Base-by-base conservation (phyloP, 2,329 filamentous ascomycete genomes). In the Shiraia bambusicola region DNA sequence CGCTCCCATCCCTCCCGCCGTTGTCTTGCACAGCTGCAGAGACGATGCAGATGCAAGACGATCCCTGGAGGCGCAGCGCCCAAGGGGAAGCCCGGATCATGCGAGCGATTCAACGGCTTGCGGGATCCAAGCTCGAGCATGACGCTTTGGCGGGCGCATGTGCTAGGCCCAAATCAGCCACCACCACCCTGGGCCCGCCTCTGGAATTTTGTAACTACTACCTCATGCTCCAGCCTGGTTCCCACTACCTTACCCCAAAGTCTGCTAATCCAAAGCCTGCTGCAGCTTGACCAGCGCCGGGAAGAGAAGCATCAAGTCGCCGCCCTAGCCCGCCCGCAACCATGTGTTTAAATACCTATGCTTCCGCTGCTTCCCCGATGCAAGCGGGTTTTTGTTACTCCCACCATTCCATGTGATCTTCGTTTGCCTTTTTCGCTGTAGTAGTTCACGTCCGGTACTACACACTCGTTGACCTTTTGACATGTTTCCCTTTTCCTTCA, bases 311-410 rank as follows among this genome's bases (percentile, higher is more conserved):
- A 67, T 65, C 53, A 54, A 45, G 52, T 65, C 61, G 61, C 61
- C 62, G 63, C 63, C 61, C 61, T 64, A 62, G 56, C 56, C 56
- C 51, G 55, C 62, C 58, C 59, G 59, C 58, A 65, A 63, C 56
- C 57, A 65, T 65, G 60, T 65, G 64, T 66, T 67, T 67, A 58
- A 63, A 65, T 69, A 69, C 66, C 62, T 61, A 67, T 62, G 61
- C 57, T 57, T 61, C 59, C 61, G 54, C 55, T 49, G 53, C 54
- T 65, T 65, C 63, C 56, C 63, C 62, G 65, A 57, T 63, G 63
- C 57, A 61, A 61, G 55, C 62, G 63, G 58, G 59, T 65, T 65
- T 62, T 65, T 59, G n/a, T 56, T 54, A 55, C 59, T 62, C 58
- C 59, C 63, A 64, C 62, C 63, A 58, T 59, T 57, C 52, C 53